These are phyloP conservation scores for Mycothermus thermophilus DNA, from an alignment of 495 filamentous ascomycete species.

Conservation along the genomic window DNA sequence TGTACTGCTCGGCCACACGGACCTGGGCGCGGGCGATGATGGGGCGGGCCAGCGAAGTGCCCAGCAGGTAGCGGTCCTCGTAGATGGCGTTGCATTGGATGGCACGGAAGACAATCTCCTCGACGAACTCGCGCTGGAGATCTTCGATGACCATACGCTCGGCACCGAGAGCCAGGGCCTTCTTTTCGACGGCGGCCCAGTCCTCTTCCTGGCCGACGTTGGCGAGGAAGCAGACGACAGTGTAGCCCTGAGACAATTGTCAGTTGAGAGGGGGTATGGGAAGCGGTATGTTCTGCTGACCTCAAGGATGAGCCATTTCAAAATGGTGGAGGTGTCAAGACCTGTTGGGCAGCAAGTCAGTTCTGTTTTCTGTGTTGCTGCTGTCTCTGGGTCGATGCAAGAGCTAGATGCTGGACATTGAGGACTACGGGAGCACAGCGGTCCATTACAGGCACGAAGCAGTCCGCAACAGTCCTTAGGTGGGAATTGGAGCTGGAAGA, in stretches of 20 bases:
- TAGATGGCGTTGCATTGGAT: conserved; percentile 82
- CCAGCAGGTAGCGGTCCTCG: conserved; percentile 69
- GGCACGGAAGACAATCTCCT: conserved; percentile 77
- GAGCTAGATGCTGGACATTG: neutral
- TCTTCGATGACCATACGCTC: conserved; percentile 48
- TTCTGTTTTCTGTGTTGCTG: no score
- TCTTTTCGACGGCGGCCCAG: conserved; percentile 40
- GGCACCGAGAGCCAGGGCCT: conserved; percentile 58
- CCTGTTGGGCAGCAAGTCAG: conserved; percentile 22
- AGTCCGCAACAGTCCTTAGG: no score
- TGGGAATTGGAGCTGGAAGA: no score
- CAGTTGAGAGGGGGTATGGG: neutral
- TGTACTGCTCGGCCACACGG: conserved; percentile 51
- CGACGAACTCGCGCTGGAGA: conserved; percentile 64
- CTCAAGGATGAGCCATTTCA: conserved; percentile 55
- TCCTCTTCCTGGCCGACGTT: conserved; percentile 41
- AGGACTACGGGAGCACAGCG: neutral
- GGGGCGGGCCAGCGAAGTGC: conserved; percentile 71
- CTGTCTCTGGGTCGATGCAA: no score
- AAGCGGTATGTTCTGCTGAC: no score
- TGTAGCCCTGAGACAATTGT: conserved; percentile 12
- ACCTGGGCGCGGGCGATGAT: conserved; percentile 73
- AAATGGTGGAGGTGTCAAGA: conserved; percentile 46
- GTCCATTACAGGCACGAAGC: no score
- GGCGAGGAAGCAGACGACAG: conserved; percentile 37